These are phyloP conservation scores for Stemphylium lycopersici DNA, from an alignment of 2,329 filamentous ascomycete species.

Conservation along the genomic window DNA sequence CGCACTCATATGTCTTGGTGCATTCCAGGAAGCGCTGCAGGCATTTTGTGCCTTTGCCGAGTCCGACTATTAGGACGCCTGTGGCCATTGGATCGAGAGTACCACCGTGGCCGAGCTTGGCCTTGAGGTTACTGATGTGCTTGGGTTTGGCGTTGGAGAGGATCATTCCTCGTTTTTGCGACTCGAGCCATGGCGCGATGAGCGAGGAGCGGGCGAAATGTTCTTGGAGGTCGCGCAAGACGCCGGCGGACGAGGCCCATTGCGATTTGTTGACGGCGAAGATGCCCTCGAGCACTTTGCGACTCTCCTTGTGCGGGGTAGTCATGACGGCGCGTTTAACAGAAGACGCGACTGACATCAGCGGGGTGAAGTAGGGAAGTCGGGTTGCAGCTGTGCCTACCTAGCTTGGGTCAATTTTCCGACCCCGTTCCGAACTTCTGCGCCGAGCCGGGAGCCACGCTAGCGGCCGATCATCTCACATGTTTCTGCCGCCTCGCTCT, in stretches of 20 bases:
- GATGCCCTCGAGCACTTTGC: conserved; percentile 65
- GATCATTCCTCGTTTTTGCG: conserved; percentile 66
- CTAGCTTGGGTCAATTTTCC: conserved; percentile 11
- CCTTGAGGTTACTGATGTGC: conserved; percentile 60
- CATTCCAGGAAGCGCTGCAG: conserved; percentile 81
- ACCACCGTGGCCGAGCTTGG: conserved; percentile 96
- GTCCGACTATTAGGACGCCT: conserved; percentile 86
- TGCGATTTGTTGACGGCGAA: conserved; percentile 91
- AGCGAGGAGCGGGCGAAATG: conserved; percentile 80
- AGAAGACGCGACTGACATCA: conserved; percentile 30
- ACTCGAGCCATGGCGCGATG: conserved; percentile 78
- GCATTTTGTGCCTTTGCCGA: conserved; percentile 86
- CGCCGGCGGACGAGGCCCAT: conserved; percentile 85
- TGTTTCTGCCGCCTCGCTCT: conserved; percentile 5
- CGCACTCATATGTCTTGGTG: conserved; percentile 91
- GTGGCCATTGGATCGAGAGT: conserved; percentile 94
- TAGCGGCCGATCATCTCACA: conserved; percentile 27
- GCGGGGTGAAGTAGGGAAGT: conserved; percentile 5
- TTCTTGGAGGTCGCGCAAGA: conserved; percentile 84
- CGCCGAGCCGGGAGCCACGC: conserved; percentile 10
- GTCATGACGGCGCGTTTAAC: conserved; percentile 31
- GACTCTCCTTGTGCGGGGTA: conserved; percentile 33
- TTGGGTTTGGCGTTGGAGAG: conserved; percentile 61
- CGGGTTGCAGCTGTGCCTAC: background rate
- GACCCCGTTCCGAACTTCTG: conserved; percentile 15